Conservation (phyloP, 768 basidiomycete genomes). For the Kwoniella sp. region DNA sequence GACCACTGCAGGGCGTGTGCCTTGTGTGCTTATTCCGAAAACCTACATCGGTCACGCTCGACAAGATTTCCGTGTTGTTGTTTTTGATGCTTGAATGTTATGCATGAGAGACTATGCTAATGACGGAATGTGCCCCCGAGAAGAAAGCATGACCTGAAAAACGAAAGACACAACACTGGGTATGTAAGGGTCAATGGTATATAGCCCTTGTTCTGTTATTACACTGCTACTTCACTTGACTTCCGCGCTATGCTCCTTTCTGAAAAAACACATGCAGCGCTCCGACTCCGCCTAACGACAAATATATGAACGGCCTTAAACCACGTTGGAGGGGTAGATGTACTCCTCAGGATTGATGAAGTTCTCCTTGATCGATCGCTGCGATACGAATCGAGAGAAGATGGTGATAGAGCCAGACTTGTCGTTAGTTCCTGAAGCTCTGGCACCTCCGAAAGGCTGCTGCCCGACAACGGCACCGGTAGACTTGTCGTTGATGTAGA, state of each 20-base stretch:
- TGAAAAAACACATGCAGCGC: too few species aligned
- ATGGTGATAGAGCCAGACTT: constrained; percentile 85
- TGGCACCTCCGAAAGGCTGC: constrained; percentile 94
- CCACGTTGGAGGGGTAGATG: constrained; percentile 82
- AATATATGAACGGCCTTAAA: constrained; percentile 59
- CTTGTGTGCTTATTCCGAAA: too few species aligned
- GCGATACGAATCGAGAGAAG: constrained; percentile 69
- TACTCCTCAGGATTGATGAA: constrained; percentile 81
- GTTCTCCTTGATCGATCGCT: constrained; percentile 95
- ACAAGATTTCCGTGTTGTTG: too few species aligned
- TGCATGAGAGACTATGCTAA: neutral
- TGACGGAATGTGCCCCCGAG: neutral
- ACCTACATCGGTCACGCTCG: too few species aligned
- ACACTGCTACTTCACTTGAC: neutral
- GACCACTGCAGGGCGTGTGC: too few species aligned
- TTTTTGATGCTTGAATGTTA: neutral
- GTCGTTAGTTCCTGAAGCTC: constrained; percentile 94
- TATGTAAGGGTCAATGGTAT: neutral
- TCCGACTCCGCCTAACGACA: too few species aligned
- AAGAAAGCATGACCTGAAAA: neutral
- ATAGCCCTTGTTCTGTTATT: constrained; percentile 1
- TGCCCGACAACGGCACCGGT: constrained; percentile 74
- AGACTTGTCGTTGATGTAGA: constrained; percentile 94
- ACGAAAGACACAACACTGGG: neutral
- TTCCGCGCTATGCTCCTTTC: too few species aligned